phyloP scores from a whole-genome alignment of 768 basidiomycete genomes.

The Lyophyllum semitale region DNA sequence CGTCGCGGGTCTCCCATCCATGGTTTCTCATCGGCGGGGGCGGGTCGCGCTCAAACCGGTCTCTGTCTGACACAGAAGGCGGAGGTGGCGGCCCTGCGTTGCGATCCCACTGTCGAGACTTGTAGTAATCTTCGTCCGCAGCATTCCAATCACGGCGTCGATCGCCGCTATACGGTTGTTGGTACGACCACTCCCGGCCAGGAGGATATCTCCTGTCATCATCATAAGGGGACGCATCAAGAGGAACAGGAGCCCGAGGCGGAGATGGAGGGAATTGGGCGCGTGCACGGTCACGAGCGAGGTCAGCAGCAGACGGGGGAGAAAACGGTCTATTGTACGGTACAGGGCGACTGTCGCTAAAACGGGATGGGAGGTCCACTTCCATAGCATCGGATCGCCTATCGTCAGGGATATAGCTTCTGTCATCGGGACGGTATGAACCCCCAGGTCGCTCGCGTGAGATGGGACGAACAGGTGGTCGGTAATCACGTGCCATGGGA shows the following conservation, averaged over 20 bases:
- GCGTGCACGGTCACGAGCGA: slow-evolving; percentile 34
- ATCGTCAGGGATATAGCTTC: slow-evolving; percentile 31
- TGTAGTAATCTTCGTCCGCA: slow-evolving; percentile 41
- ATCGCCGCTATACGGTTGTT: slow-evolving; percentile 15
- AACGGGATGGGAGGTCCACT: slow-evolving; percentile 33
- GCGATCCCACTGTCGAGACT: slow-evolving; percentile 38
- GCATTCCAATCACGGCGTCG: slow-evolving; percentile 31
- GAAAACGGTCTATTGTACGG: slow-evolving; percentile 28
- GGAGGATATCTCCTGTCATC: slow-evolving; percentile 34
- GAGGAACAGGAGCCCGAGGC: slow-evolving; percentile 23
- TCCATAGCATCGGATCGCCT: slow-evolving; percentile 37
- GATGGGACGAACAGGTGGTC: slow-evolving; percentile 18
- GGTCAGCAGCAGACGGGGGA: slow-evolving; percentile 33
- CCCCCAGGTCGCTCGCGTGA: slow-evolving; percentile 32
- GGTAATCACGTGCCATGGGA: slow-evolving; percentile 29
- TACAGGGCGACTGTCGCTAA: slow-evolving; percentile 30
- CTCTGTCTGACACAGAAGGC: slow-evolving; percentile 27
- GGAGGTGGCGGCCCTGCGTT: slow-evolving; percentile 19
- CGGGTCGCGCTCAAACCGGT: slow-evolving; percentile 39
- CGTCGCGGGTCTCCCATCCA: slow-evolving; percentile 44
- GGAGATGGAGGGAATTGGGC: slow-evolving; percentile 31
- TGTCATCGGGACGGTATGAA: slow-evolving; percentile 42
- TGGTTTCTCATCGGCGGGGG: slow-evolving; percentile 25
- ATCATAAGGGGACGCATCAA: slow-evolving; percentile 28
- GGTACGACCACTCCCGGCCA: slow-evolving; percentile 31